Conservation (phyloP, 495 filamentous ascomycete genomes). For the Parmelia sp. region DNA sequence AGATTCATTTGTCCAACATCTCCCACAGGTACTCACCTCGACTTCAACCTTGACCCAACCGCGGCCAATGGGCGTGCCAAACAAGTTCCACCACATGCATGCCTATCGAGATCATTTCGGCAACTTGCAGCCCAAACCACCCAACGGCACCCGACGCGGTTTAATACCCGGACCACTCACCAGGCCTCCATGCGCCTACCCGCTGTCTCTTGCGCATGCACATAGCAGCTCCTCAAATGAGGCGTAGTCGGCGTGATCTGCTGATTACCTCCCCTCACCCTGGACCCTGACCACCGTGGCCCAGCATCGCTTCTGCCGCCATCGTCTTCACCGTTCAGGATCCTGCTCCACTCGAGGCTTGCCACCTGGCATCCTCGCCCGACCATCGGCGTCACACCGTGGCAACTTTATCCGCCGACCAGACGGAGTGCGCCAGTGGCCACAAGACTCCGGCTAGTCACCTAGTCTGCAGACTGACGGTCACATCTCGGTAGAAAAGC, state of each 20-base stretch:
- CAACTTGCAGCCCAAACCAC: not conserved
- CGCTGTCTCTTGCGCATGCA: not conserved
- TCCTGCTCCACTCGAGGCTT: not conserved
- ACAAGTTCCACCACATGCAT: not conserved
- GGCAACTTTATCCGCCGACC: not conserved
- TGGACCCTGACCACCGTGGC: not conserved
- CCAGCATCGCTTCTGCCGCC: not conserved
- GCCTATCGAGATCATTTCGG: conserved; percentile 4
- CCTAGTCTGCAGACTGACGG: not conserved
- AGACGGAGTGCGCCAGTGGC: not conserved
- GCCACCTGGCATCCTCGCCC: not conserved
- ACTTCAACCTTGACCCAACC: not conserved
- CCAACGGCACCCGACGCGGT: conserved; percentile 7
- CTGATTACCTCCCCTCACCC: not conserved
- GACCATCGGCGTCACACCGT: not conserved
- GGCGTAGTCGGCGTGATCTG: not conserved
- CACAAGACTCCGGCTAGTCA: not conserved
- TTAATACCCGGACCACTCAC: conserved; percentile 5
- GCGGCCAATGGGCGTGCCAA: not conserved
- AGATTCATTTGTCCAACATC: not conserved
- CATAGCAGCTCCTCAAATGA: not conserved
- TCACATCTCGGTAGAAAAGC: not conserved
- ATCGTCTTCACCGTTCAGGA: not conserved
- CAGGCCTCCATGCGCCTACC: not conserved
- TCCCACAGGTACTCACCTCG: not conserved